Conservation (phyloP, 495 filamentous ascomycete genomes). For the Penicillium steckii region DNA sequence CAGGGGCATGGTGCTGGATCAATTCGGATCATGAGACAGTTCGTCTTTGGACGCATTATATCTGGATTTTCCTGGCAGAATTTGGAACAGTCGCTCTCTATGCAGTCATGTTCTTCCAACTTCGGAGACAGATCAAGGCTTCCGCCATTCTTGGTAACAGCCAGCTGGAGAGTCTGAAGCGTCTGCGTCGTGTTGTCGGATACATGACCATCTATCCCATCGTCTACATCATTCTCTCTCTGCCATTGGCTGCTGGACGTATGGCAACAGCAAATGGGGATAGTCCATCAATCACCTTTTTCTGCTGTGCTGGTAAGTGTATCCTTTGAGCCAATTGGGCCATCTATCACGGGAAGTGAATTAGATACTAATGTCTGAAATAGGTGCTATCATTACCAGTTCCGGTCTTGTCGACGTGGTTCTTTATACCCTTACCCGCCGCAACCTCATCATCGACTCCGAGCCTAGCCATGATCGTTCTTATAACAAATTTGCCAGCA, state of each 20-base stretch:
- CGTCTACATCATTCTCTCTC: slow-evolving; percentile 69
- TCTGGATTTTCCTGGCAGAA: slow-evolving; percentile 75
- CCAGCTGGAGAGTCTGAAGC: slow-evolving; percentile 37
- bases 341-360: background rate
- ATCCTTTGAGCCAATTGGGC: background rate
- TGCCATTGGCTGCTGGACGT: slow-evolving; percentile 68
- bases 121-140: slow-evolving; percentile 48
- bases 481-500: slow-evolving; percentile 37
- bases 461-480: slow-evolving; percentile 39
- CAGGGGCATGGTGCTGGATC: slow-evolving; percentile 74
- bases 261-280: slow-evolving; percentile 61
- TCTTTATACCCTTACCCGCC: slow-evolving; percentile 69
- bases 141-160: slow-evolving; percentile 39
- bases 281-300: slow-evolving; percentile 55
- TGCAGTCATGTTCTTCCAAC: slow-evolving; percentile 59
- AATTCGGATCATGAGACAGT: slow-evolving; percentile 55
- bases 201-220: slow-evolving; percentile 76
- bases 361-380: background rate
- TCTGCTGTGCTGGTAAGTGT: slow-evolving; percentile 56
- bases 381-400: slow-evolving; percentile 64
- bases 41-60: slow-evolving; percentile 72
- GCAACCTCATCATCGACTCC: slow-evolving; percentile 43
- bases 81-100: slow-evolving; percentile 65
- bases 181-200: slow-evolving; percentile 52
- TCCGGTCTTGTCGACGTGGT: slow-evolving; percentile 74